A percentile compares a stretch with the other conserved stretches of the same genome.
These are phyloP conservation scores for Marasmius sp. DNA, from an alignment of 1,284 basidiomycete genomes.

Conservation along the genomic window DNA sequence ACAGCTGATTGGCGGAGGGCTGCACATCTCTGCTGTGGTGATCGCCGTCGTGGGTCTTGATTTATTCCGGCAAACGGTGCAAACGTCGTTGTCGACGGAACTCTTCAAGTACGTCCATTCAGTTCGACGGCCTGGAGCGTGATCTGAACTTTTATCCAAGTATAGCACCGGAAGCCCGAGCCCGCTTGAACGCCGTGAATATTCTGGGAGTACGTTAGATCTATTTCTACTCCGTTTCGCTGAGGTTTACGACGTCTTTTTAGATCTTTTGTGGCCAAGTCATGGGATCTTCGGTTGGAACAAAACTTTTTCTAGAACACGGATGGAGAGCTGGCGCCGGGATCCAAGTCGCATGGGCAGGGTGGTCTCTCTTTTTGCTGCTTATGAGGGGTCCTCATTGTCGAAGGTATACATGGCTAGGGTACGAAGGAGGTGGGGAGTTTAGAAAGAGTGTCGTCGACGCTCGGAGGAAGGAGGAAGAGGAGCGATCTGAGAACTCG, in stretches of 20 bases:
- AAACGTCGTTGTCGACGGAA: slow-evolving; percentile 36
- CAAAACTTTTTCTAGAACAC: slow-evolving; percentile 46
- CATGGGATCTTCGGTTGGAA: slow-evolving; percentile 53
- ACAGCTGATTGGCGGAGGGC: slow-evolving; percentile 54
- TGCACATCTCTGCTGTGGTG: slow-evolving; percentile 57
- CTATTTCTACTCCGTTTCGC: slow-evolving; percentile 7
- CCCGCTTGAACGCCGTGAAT: slow-evolving; percentile 51
- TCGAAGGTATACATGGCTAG: not conserved
- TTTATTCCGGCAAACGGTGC: slow-evolving; percentile 40
- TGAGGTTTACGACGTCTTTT: slow-evolving; percentile 1
- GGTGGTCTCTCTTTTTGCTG: slow-evolving; percentile 37
- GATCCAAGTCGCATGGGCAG: slow-evolving; percentile 47
- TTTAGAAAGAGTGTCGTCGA: not conserved
- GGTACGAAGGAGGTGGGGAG: not conserved
- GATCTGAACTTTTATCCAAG: not conserved
- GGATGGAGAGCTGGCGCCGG: slow-evolving; percentile 53
- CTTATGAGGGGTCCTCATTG: slow-evolving; percentile 43
- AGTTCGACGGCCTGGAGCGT: not conserved
- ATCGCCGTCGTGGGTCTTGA: slow-evolving; percentile 40
- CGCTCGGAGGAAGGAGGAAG: not conserved
- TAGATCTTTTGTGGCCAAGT: slow-evolving; percentile 47
- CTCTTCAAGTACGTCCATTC: slow-evolving; percentile 33
- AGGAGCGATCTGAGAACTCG: not conserved
- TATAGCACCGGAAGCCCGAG: slow-evolving; percentile 36
- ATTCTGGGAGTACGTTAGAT: slow-evolving; percentile 37